Evolutionary conservation across 1,284 basidiomycete species (phyloP).

Genomic region (Trichosporon inkin): DNA sequence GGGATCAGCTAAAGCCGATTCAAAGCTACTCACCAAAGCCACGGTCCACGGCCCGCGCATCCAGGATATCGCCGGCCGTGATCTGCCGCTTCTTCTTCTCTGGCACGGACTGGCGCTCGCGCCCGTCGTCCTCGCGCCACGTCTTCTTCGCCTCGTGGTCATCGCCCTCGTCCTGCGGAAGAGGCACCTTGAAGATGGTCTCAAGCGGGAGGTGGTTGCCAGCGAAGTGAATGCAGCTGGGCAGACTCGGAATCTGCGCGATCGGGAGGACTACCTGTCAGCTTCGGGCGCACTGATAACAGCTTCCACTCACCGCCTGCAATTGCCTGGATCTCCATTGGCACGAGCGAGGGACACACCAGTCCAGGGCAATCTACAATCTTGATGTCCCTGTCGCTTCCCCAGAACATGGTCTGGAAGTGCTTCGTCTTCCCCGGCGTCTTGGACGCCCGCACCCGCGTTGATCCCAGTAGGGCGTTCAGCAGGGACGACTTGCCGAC

Average conservation of each 20-base stretch:
- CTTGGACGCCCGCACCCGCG: slow-evolving; percentile 75
- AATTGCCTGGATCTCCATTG: slow-evolving; percentile 71
- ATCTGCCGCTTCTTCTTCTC: slow-evolving; percentile 25
- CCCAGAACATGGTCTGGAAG: slow-evolving; percentile 85
- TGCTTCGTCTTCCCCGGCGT: slow-evolving; percentile 96
- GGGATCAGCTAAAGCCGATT: background rate
- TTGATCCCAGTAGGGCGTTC: slow-evolving; percentile 81
- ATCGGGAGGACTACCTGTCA: slow-evolving; percentile 70
- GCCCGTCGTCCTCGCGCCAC: slow-evolving; percentile 24
- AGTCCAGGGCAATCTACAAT: slow-evolving; percentile 82
- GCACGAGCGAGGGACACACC: slow-evolving; percentile 71
- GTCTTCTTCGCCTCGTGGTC: slow-evolving; percentile 40
- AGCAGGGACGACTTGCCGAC: slow-evolving; percentile 88
- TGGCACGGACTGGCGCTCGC: background rate
- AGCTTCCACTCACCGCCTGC: slow-evolving; percentile 31
- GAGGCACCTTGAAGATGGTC: slow-evolving; percentile 58
- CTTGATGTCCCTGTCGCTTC: slow-evolving; percentile 62
- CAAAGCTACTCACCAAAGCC: slow-evolving; percentile 56
- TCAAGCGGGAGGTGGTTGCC: slow-evolving; percentile 73
- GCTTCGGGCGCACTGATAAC: background rate
- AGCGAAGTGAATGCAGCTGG: slow-evolving; percentile 67
- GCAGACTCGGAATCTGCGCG: slow-evolving; percentile 73
- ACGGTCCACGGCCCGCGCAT: slow-evolving; percentile 68
- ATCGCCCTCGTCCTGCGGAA: slow-evolving; percentile 30
- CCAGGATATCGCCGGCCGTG: slow-evolving; percentile 63